Evolutionary conservation across 768 basidiomycete genomes (phyloP), one percentile per base, ranked within the genome.

Genomic region (Pleurotus pulmonarius): DNA sequence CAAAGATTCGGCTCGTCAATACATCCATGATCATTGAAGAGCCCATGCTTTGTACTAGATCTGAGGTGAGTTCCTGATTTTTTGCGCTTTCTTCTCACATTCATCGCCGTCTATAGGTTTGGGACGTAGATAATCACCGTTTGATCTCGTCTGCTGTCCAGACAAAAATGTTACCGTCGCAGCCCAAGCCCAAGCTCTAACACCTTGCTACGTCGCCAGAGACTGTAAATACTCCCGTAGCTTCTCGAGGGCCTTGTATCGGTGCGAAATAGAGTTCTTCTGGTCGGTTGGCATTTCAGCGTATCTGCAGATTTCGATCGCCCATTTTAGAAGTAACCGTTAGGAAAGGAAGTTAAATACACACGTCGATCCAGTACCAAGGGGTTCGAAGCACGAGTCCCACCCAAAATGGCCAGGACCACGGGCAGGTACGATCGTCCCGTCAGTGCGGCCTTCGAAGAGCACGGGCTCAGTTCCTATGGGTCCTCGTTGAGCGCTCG

Each of bases 331-430:
- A 34, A 48, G 52, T 47, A 5, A 3, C 11, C 6, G 26, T 9
- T 16, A 46, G 40, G 25, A 53, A 24, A 53, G 57, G 25, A 55
- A 34, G 29, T 9, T 11, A 34, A 34, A 40, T 26, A 63, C 72
- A 65, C 78, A 95, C 90, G 95, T 98, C 69, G 85, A 76, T 5
- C 86, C 85, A 16, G 80, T 85, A 8, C 83, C 87, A 48, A 82
- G 76, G 0, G 90, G 90, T 66, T 94, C 83, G 65, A 96, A 97
- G 7, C 90, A 72, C 0, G 93, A 78, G 70, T 96, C 93, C 94
- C 94, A 98, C 20, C 96, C 96, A 65, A 98, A 98, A 11, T 80
- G 70, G 25, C 77, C 73, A 0, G 85, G 80, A 0, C 96, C 96
- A 44, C 95, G 73, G 1, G 95, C 80, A 22, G 85, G 84, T 2